A percentile compares a stretch with the other conserved stretches of the same genome.
Conservation (phyloP, 2,329 filamentous ascomycete genomes). For the Colletotrichum plurivorum region DNA sequence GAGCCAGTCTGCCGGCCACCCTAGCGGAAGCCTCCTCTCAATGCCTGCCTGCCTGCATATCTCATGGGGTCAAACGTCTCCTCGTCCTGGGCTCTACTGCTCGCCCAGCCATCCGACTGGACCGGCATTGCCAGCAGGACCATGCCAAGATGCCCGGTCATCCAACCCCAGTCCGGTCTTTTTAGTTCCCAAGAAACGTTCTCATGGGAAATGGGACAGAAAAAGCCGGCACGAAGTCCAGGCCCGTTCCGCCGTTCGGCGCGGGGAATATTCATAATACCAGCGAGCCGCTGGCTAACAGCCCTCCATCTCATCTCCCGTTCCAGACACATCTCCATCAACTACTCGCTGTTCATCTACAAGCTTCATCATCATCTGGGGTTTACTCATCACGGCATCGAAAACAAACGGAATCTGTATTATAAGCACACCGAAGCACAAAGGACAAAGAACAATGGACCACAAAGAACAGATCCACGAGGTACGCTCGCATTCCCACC, state of each 20-base stretch:
- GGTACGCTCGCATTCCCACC: conserved; percentile 18
- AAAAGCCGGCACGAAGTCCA: not conserved
- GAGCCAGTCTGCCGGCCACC: conserved; percentile 17
- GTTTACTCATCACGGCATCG: not conserved
- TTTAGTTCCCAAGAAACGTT: not conserved
- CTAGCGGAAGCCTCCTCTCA: conserved; percentile 3
- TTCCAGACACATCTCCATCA: not conserved
- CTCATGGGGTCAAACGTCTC: not conserved
- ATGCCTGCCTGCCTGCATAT: not conserved
- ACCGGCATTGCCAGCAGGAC: conserved; percentile 11
- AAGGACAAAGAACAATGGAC: conserved; percentile 8
- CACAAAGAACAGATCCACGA: conserved; percentile 31
- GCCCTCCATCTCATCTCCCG: not conserved
- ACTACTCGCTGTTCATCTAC: conserved; percentile 11
- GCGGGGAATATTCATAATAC: conserved; percentile 17
- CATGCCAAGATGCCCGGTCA: conserved; percentile 26
- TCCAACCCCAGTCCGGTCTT: conserved; percentile 6
- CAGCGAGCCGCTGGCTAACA: not conserved
- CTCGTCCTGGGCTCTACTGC: not conserved
- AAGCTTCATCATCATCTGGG: too few relatives aligned
- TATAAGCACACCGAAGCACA: not conserved
- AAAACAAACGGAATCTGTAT: not conserved
- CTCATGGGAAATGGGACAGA: not conserved
- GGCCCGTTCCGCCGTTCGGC: not conserved
- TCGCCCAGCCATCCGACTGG: conserved; percentile 9